Conservation (phyloP, 441 rosid genomes). For the Erodium chrysanthum region DNA sequence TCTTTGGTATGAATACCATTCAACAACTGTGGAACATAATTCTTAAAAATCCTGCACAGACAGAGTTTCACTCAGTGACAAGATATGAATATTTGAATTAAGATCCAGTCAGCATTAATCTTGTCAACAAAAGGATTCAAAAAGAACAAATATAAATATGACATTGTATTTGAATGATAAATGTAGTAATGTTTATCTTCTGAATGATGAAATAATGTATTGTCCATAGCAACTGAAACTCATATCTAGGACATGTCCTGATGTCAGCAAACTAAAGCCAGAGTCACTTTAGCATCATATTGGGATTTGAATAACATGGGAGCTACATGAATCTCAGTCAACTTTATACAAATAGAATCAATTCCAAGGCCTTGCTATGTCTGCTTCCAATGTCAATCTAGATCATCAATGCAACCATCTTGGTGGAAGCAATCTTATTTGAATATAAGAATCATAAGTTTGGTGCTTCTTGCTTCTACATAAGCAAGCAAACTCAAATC, state of each 20-base stretch:
- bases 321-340: constrained; percentile 1
- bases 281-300: not conserved
- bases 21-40: constrained; percentile 51
- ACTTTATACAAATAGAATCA: not conserved
- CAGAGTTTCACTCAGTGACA: constrained; percentile 6
- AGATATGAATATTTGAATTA: not conserved
- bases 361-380: not conserved
- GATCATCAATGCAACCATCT: no score
- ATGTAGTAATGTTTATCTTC: not conserved
- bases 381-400: not conserved
- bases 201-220: not conserved
- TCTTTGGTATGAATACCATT: constrained; percentile 37
- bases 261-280: not conserved
- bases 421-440: no score
- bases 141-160: not conserved
- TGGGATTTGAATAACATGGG: not conserved
- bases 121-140: not conserved
- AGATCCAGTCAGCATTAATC: not conserved
- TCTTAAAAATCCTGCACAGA: constrained; percentile 67
- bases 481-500: no score
- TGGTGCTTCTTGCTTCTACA: no score
- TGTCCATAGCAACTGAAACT: not conserved
- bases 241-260: not conserved
- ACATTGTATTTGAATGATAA: not conserved
- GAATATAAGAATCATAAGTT: no score